Percentiles rank a stretch among this genome's conserved stretches.
phyloP scores from a whole-genome alignment of 1,284 basidiomycete genomes.

The Ceratobasidium sp. region DNA sequence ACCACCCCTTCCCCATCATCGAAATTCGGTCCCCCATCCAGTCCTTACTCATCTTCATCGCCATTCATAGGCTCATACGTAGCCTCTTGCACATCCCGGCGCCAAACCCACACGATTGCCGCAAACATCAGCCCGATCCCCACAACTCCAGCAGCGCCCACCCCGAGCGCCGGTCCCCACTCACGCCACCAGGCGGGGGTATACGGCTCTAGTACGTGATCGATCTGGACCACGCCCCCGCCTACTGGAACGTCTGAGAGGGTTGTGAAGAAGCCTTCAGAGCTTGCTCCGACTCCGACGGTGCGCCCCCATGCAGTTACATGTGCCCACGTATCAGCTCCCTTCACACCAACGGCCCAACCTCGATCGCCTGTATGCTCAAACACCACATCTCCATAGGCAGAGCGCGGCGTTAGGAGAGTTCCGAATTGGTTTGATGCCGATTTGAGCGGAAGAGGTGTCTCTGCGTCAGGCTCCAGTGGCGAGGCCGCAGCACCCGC shows the following conservation, averaged over 20 bases:
- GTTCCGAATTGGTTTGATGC: constrained; percentile 26
- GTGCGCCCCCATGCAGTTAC: constrained; percentile 29
- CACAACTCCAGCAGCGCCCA: constrained; percentile 66
- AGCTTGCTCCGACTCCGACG: constrained; percentile 53
- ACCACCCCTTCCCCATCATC: too few species aligned
- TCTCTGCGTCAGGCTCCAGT: constrained; percentile 34
- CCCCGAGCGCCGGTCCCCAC: constrained; percentile 70
- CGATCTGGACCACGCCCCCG: constrained; percentile 91
- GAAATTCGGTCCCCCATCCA: not conserved
- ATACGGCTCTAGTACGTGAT: constrained; percentile 86
- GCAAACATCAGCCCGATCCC: constrained; percentile 78
- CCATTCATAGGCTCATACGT: constrained; percentile 87
- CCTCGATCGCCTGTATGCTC: constrained; percentile 26
- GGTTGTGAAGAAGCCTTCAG: not conserved
- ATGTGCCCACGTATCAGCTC: constrained; percentile 19
- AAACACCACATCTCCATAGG: constrained; percentile 35
- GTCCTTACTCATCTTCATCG: constrained; percentile 68
- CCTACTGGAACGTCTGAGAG: constrained; percentile 51
- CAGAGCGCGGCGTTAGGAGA: constrained; percentile 21
- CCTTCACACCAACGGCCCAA: constrained; percentile 26
- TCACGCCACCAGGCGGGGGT: constrained; percentile 82
- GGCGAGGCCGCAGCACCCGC: not conserved
- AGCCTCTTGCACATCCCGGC: constrained; percentile 76
- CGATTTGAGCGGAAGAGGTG: constrained; percentile 30
- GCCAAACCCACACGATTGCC: constrained; percentile 71